A percentile compares a stretch with the other conserved stretches of the same genome.
Conservation (phyloP, 441 rosid genomes). For the Adansonia gregorii region DNA sequence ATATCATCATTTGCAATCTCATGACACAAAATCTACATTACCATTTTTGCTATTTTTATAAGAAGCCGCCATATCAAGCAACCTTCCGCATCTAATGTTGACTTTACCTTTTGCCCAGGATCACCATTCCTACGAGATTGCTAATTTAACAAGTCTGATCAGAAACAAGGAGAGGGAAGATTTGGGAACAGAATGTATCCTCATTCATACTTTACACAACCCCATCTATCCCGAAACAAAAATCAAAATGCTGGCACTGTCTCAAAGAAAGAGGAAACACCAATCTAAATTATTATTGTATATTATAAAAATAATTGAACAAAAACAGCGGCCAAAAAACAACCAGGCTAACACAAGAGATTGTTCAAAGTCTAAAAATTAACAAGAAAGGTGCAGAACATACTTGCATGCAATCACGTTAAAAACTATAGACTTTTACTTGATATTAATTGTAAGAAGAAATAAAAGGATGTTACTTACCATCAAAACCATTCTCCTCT, state of each 20-base stretch:
- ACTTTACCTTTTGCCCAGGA: neutral
- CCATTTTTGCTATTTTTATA: neutral
- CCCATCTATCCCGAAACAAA: neutral
- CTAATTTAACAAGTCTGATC: neutral
- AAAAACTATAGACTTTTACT: conserved; percentile 8
- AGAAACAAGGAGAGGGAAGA: neutral
- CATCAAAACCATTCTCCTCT: conserved; percentile 41
- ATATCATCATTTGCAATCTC: neutral
- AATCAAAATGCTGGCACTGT: neutral
- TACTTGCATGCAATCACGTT: neutral
- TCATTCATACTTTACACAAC: neutral
- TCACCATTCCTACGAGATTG: neutral
- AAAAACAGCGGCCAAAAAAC: neutral
- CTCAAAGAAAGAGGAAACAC: neutral
- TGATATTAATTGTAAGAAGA: neutral
- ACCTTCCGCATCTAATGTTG: neutral
- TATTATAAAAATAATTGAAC: conserved; percentile 2
- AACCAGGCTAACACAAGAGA: neutral
- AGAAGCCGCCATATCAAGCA: neutral
- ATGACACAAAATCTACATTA: neutral
- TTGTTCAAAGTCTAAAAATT: neutral
- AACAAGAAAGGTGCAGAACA: neutral
- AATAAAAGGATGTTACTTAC: conserved; percentile 31
- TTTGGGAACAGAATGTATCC: neutral
- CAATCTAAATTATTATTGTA: neutral